Percentiles rank a stretch among this genome's conserved stretches.
Evolutionary conservation across 2,329 filamentous ascomycete genomes (phyloP).

Genomic region (Periconia digitata): DNA sequence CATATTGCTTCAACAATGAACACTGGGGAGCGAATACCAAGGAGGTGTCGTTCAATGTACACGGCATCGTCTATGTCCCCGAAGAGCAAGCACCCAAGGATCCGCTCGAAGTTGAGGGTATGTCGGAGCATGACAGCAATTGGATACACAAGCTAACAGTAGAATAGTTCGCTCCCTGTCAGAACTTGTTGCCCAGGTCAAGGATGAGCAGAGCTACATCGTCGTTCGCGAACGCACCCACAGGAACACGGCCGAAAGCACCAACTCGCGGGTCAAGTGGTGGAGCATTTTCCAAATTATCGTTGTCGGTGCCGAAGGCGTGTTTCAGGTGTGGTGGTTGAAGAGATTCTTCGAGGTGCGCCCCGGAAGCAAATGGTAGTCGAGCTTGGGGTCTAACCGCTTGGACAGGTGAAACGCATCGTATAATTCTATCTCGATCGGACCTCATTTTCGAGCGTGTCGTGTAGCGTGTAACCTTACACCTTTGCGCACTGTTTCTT

Average conservation of each 20-base stretch:
- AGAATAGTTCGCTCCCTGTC: slow-evolving; percentile 74
- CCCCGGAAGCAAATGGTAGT: neutral
- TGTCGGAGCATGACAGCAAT: slow-evolving; percentile 16
- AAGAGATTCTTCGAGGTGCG: slow-evolving; percentile 92
- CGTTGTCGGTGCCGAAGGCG: slow-evolving; percentile 83
- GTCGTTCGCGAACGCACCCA: slow-evolving; percentile 93
- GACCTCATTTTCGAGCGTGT: too few species aligned
- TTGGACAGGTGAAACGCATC: slow-evolving; percentile 35
- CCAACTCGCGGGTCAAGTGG: slow-evolving; percentile 97
- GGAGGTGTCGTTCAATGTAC: slow-evolving; percentile 98
- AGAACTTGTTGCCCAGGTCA: slow-evolving; percentile 86
- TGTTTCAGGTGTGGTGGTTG: slow-evolving; percentile 99
- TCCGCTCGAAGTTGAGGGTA: slow-evolving; percentile 88
- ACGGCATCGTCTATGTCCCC: slow-evolving; percentile 95
- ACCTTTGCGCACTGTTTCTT: too few species aligned
- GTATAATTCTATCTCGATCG: too few species aligned
- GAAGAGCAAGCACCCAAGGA: slow-evolving; percentile 83
- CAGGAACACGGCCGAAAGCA: slow-evolving; percentile 98
- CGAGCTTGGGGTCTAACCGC: slow-evolving; percentile 17
- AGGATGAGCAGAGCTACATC: slow-evolving; percentile 98
- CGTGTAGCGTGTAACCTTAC: too few species aligned
- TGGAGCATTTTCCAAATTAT: slow-evolving; percentile 97
- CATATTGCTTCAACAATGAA: slow-evolving; percentile 99
- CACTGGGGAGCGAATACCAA: slow-evolving; percentile 95
- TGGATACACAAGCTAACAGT: slow-evolving; percentile 13